phyloP scores from a whole-genome alignment of 208 protist species.

The Trypanosoma congolense region DNA sequence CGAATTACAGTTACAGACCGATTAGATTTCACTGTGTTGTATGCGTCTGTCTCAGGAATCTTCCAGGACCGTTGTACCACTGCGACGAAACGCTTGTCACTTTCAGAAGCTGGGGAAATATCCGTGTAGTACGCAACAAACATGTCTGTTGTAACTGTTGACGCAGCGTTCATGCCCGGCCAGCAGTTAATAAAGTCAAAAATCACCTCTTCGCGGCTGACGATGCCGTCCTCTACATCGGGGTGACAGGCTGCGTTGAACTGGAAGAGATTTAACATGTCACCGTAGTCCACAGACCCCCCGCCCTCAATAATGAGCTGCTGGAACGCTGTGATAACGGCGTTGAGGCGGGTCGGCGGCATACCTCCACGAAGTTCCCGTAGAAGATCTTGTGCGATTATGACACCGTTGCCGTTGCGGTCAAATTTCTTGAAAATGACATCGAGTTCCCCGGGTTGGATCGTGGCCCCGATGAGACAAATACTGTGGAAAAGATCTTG shows the following conservation, averaged over 20 bases:
- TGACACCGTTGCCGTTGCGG: conserved; percentile 48
- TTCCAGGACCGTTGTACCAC: conserved; percentile 64
- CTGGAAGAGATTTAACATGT: conserved; percentile 70
- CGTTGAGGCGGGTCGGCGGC: conserved; percentile 41
- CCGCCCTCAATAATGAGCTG: conserved; percentile 70
- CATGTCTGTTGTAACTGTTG: conserved; percentile 68
- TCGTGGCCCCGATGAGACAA: conserved; percentile 43
- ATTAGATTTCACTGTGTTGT: conserved; percentile 36
- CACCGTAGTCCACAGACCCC: conserved; percentile 66
- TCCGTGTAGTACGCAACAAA: conserved; percentile 91
- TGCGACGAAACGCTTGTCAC: conserved; percentile 80
- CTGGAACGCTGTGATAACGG: conserved; percentile 67
- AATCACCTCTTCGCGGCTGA: conserved; percentile 61
- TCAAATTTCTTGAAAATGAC: conserved; percentile 78
- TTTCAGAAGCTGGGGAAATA: conserved; percentile 66
- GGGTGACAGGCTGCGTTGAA: conserved; percentile 54
- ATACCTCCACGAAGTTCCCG: conserved; percentile 73
- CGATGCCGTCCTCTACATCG: conserved; percentile 58
- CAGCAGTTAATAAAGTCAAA: conserved; percentile 80
- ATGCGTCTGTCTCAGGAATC: conserved; percentile 65
- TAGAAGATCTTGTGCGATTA: conserved; percentile 77
- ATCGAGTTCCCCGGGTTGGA: conserved; percentile 63
- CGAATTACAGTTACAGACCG: conserved; percentile 57
- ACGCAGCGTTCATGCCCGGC: conserved; percentile 60
- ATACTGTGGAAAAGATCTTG: conserved; percentile 37